Conservation (phyloP, 1,139 yeast species). For the Blastobotrys raffinosifermentans region DNA sequence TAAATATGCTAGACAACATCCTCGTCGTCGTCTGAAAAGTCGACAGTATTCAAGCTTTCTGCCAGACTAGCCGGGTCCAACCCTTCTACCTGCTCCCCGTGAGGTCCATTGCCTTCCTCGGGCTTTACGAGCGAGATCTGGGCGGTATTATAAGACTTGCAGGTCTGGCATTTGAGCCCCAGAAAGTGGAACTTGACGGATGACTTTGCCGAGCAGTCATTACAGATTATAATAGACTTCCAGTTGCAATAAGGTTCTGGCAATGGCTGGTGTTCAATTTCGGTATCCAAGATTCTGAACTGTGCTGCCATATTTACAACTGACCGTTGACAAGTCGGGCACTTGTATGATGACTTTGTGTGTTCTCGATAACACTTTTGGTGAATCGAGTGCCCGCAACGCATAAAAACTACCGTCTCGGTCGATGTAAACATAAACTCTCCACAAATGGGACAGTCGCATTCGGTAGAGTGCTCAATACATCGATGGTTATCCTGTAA, state of each 20-base stretch:
- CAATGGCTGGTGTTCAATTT: constrained; percentile 66
- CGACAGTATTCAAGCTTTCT: constrained; percentile 6
- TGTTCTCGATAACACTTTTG: constrained; percentile 76
- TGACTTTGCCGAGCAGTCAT: constrained; percentile 84
- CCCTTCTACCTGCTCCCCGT: constrained; percentile 39
- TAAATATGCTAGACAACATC: constrained; percentile 1
- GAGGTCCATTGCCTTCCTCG: constrained; percentile 13
- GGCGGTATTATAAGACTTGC: constrained; percentile 80
- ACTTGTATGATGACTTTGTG: constrained; percentile 74
- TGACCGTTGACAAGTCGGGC: constrained; percentile 85
- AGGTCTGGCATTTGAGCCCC: constrained; percentile 82
- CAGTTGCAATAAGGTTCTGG: constrained; percentile 76
- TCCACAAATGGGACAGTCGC: constrained; percentile 90
- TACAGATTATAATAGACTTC: constrained; percentile 75
- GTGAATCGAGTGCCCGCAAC: constrained; percentile 93
- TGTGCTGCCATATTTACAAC: constrained; percentile 83
- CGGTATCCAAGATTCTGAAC: constrained; percentile 78
- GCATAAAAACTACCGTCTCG: constrained; percentile 82
- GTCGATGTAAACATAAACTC: constrained; percentile 88
- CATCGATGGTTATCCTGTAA: constrained; percentile 74
- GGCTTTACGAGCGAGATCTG: constrained; percentile 53
- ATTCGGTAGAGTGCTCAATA: constrained; percentile 79
- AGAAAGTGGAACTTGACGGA: constrained; percentile 73
- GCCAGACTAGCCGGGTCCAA: background rate
- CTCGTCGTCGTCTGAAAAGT: constrained; percentile 7